Evolutionary conservation across 2,329 filamentous ascomycete genomes (phyloP).

Genomic region (Fusarium siculi): DNA sequence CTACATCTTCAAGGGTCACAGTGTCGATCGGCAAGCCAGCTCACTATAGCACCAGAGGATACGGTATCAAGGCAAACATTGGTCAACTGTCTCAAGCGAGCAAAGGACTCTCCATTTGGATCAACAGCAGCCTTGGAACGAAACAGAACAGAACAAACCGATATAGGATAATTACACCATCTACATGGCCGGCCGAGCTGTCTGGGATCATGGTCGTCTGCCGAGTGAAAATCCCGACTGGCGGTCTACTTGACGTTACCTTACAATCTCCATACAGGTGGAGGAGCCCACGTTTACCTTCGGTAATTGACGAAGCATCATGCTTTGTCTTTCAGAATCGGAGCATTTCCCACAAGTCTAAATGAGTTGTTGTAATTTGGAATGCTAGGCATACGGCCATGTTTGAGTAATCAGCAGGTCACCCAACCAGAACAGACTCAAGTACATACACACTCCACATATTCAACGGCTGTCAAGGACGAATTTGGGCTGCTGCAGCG

Average conservation of each 20-base stretch:
- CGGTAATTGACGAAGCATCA: constrained; percentile 23
- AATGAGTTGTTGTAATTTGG: constrained; percentile 4
- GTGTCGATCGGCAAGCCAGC: constrained; percentile 24
- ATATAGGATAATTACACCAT: neutral
- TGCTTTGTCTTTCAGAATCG: constrained; percentile 14
- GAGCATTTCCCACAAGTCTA: constrained; percentile 23
- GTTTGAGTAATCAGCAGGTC: neutral
- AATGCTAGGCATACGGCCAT: constrained; percentile 12
- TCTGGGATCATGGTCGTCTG: constrained; percentile 28
- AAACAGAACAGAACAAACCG: constrained; percentile 9
- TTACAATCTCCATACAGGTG: constrained; percentile 21
- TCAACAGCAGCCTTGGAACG: constrained; percentile 10
- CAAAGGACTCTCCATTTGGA: constrained; percentile 6
- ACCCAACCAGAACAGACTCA: neutral
- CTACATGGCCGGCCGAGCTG: constrained; percentile 5
- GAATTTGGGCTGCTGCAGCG: constrained; percentile 2
- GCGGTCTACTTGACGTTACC: constrained; percentile 32
- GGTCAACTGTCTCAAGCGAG: constrained; percentile 19
- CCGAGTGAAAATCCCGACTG: constrained; percentile 37
- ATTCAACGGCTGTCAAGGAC: constrained; percentile 9
- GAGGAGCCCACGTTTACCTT: constrained; percentile 14
- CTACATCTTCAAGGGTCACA: constrained; percentile 22
- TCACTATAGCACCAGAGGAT: constrained; percentile 12
- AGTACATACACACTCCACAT: constrained; percentile 1
- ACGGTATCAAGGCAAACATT: constrained; percentile 26